A percentile compares a stretch with the other conserved stretches of the same genome.
Conservation (phyloP, 1,284 basidiomycete species). For the Austroboletus novae-zelandiae region DNA sequence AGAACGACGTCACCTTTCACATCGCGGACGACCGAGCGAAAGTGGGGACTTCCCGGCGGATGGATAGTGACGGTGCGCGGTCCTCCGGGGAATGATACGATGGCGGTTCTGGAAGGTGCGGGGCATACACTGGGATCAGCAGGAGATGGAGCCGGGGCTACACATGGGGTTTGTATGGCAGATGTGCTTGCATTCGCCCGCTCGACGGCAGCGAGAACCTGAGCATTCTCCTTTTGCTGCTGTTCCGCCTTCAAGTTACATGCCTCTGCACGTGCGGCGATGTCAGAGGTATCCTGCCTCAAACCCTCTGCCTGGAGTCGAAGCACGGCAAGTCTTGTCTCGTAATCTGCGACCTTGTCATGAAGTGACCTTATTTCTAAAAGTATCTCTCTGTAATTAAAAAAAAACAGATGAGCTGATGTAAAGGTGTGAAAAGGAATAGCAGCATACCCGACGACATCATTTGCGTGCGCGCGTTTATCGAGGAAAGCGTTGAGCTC, state of each 20-base stretch:
- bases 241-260: slow-evolving; percentile 1
- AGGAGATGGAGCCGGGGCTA: slow-evolving; percentile 1
- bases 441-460: slow-evolving; percentile 11
- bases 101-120: slow-evolving; percentile 6
- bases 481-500: slow-evolving; percentile 3
- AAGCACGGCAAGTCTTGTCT: slow-evolving; percentile 10
- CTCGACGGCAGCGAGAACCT: background rate
- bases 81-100: slow-evolving; percentile 23
- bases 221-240: slow-evolving; percentile 9
- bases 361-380: slow-evolving; percentile 12
- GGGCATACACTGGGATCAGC: background rate
- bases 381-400: slow-evolving; percentile 7
- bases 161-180: background rate
- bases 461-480: background rate
- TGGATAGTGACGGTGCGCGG: slow-evolving; percentile 30
- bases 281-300: slow-evolving; percentile 10
- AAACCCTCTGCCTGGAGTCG: background rate
- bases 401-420: slow-evolving; percentile 2
- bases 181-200: background rate
- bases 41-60: slow-evolving; percentile 16
- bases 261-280: slow-evolving; percentile 4
- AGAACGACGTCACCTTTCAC: slow-evolving; percentile 20
- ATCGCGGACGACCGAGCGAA: slow-evolving; percentile 17
- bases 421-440: background rate
- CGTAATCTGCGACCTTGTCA: slow-evolving; percentile 9